These are phyloP conservation scores for Diaporthe sp. DNA, from an alignment of 2,329 filamentous ascomycete species.

Conservation along the genomic window DNA sequence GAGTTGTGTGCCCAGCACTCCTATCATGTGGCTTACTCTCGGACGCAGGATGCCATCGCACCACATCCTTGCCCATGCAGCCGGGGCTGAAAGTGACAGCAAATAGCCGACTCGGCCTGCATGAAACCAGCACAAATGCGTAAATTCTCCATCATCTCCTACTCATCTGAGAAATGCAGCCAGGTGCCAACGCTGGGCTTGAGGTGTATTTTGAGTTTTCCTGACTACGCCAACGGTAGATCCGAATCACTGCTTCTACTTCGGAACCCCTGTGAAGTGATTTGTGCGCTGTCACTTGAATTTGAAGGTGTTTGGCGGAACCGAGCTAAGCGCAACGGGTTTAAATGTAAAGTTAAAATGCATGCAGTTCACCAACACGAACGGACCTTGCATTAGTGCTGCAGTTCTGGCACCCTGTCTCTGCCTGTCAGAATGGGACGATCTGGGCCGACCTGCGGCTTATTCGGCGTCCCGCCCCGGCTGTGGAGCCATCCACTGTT, in stretches of 20 bases:
- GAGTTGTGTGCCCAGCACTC: not conserved
- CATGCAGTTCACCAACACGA: constrained; percentile 5
- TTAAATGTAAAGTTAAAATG: not conserved
- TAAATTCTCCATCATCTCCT: not conserved
- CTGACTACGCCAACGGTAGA: not conserved
- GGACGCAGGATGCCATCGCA: not conserved
- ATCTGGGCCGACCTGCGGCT: constrained; percentile 22
- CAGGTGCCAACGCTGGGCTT: too few relatives aligned
- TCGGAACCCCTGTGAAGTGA: not conserved
- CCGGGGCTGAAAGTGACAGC: constrained; percentile 20
- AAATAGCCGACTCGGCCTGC: constrained; percentile 26
- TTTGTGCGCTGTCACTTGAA: not conserved
- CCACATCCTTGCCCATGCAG: constrained; percentile 11
- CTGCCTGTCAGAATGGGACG: not conserved
- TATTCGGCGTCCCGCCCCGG: constrained; percentile 15
- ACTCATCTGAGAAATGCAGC: too few relatives aligned
- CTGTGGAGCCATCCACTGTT: not conserved
- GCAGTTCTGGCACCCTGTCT: not conserved
- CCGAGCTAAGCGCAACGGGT: not conserved
- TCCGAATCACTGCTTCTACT: not conserved
- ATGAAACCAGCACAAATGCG: not conserved
- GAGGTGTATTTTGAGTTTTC: not conserved
- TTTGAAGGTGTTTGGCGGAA: rapidly evolving
- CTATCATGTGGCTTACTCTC: not conserved
- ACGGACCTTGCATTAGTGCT: constrained; percentile 22